phyloP scores from a whole-genome alignment of 352 stramenopile species.

The Phytophthora chlamydospora region DNA sequence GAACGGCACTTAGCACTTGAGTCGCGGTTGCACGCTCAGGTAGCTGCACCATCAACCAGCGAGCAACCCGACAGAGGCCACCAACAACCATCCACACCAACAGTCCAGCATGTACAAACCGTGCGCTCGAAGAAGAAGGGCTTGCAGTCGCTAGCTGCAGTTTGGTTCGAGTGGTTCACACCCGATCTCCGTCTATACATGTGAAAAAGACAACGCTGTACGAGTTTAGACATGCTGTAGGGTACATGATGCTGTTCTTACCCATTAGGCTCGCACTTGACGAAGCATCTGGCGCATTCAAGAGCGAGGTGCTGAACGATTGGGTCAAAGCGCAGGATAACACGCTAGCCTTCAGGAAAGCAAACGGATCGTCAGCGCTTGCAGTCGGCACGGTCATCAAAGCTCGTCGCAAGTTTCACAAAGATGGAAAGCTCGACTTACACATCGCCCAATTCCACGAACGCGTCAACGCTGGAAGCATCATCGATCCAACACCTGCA shows the following conservation, averaged over 20 bases:
- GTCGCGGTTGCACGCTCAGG: too few species aligned
- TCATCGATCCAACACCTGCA: conserved; percentile 8
- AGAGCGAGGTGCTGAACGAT: conserved; percentile 9
- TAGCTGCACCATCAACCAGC: too few species aligned
- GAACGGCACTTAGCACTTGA: too few species aligned
- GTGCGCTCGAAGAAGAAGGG: too few species aligned
- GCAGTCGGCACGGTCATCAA: conserved; percentile 6
- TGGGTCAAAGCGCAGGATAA: conserved; percentile 4
- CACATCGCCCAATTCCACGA: conserved; percentile 6
- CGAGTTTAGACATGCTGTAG: conserved; percentile 17
- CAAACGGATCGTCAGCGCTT: conserved; percentile 6
- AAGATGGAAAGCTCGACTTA: conserved; percentile 9
- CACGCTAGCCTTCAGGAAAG: conserved; percentile 7
- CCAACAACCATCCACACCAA: too few species aligned
- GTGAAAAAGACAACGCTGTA: conserved; percentile 19
- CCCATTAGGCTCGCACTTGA: conserved; percentile 9
- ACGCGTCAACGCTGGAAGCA: background rate
- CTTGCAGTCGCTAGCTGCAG: conserved; percentile 1
- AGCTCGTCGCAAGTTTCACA: conserved; percentile 6
- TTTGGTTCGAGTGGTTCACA: conserved; percentile 23
- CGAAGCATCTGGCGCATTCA: conserved; percentile 3
- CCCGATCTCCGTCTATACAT: conserved; percentile 14
- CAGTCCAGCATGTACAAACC: too few species aligned
- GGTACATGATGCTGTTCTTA: conserved; percentile 26
- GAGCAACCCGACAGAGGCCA: too few species aligned